A percentile compares a stretch with the other conserved stretches of the same genome.
phyloP scores from a whole-genome alignment of 306 rosid genomes.

The Dryas octopetala region DNA sequence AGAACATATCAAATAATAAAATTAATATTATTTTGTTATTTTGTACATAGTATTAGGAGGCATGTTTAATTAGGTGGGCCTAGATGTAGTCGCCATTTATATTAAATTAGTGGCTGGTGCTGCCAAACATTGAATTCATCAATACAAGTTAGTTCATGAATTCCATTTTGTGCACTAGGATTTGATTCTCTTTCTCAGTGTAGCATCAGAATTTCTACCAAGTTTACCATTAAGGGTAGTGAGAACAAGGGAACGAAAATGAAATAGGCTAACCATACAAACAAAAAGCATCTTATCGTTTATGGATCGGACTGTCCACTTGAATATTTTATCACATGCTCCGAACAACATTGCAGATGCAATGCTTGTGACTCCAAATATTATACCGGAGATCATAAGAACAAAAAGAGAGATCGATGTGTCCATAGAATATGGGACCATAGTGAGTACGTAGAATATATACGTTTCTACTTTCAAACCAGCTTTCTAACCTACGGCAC shows the following conservation, averaged over 20 bases:
- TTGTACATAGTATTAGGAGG: not conserved
- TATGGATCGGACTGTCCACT: not conserved
- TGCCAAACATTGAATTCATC: not conserved
- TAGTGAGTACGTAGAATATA: too few relatives aligned
- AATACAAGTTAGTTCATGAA: not conserved
- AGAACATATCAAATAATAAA: too few relatives aligned
- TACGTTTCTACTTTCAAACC: too few relatives aligned
- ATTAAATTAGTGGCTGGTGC: not conserved
- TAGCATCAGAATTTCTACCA: conserved; percentile 12
- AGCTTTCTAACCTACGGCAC: too few relatives aligned
- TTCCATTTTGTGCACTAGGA: not conserved
- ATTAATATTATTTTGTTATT: too few relatives aligned
- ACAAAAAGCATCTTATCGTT: conserved; percentile 1
- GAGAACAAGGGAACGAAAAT: not conserved
- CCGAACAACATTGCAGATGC: not conserved
- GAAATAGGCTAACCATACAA: not conserved
- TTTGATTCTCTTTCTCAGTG: conserved; percentile 15
- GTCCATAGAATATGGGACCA: conserved; percentile 8
- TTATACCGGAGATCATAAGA: not conserved
- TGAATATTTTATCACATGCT: not conserved
- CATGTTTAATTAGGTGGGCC: not conserved
- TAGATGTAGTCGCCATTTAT: not conserved
- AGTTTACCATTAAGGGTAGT: not conserved
- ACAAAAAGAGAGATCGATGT: not conserved
- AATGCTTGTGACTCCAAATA: conserved; percentile 2